These are phyloP conservation scores for Fusarium sp. DNA, from an alignment of 2,329 filamentous ascomycete genomes.

Conservation along the genomic window DNA sequence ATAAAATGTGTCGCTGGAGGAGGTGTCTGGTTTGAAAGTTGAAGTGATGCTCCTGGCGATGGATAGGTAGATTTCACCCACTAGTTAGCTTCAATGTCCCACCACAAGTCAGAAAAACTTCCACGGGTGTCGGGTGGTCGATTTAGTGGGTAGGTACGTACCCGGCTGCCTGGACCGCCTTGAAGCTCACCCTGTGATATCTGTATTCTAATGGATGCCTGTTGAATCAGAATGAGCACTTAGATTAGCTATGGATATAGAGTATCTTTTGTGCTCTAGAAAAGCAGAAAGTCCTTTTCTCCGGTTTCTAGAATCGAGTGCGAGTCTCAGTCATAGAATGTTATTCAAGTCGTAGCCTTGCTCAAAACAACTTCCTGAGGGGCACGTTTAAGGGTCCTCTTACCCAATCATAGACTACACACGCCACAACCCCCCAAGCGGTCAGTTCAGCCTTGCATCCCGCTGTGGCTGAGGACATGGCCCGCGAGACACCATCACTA, in stretches of 20 bases:
- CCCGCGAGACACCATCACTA: conserved; percentile 28
- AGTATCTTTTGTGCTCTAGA: background rate
- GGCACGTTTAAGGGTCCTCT: conserved; percentile 4
- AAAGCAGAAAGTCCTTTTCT: background rate
- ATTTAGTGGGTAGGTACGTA: conserved; percentile 44
- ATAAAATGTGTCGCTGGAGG: conserved; percentile 28
- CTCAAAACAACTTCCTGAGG: conserved; percentile 4
- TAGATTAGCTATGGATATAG: background rate
- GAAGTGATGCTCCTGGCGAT: conserved; percentile 36
- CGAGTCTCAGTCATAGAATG: background rate
- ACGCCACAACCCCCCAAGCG: conserved; percentile 27
- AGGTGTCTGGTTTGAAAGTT: conserved; percentile 34
- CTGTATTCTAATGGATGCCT: background rate
- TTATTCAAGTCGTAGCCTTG: conserved; percentile 6
- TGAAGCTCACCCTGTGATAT: background rate
- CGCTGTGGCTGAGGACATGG: conserved; percentile 14
- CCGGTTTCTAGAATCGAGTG: background rate
- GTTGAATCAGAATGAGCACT: background rate
- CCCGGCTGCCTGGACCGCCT: conserved; percentile 28
- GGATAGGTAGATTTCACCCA: conserved; percentile 39
- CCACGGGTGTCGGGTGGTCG: conserved; percentile 37
- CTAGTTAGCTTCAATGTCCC: conserved; percentile 40
- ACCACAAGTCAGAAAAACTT: conserved; percentile 43
- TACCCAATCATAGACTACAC: conserved; percentile 7
- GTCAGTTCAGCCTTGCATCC: conserved; percentile 20